Conservation (phyloP, 2,329 filamentous ascomycete genomes). For the Periconia macrospinosa region DNA sequence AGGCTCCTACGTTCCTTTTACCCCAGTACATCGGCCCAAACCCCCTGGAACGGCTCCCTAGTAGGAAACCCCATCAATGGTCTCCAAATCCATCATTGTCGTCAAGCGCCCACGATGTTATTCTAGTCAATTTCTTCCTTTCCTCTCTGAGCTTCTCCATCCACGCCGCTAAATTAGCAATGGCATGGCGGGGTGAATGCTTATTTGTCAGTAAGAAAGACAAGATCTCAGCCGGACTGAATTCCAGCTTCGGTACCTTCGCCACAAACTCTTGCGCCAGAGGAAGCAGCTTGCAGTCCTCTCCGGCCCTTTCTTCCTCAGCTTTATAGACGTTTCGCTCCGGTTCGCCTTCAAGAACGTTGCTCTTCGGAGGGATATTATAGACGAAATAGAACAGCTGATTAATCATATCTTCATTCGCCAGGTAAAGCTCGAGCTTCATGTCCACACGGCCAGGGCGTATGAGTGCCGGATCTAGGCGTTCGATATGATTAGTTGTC, state of each 20-base stretch:
- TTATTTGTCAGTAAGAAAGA: conserved; percentile 18
- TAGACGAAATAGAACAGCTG: conserved; percentile 17
- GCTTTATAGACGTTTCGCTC: conserved; percentile 1
- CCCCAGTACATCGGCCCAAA: conserved; percentile 7
- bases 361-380: background rate
- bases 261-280: conserved; percentile 16
- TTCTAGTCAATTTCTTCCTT: conserved; percentile 14
- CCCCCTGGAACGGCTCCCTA: background rate
- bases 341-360: conserved; percentile 1
- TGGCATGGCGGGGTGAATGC: conserved; percentile 13
- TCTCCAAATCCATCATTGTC: background rate
- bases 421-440: conserved; percentile 58
- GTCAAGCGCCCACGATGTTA: conserved; percentile 12
- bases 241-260: conserved; percentile 14
- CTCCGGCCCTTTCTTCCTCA: conserved; percentile 5
- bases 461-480: conserved; percentile 71
- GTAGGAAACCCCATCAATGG: conserved; percentile 1
- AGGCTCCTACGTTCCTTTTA: conserved; percentile 7
- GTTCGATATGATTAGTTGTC: conserved; percentile 75
- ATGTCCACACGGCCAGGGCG: conserved; percentile 70
- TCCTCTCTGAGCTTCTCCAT: conserved; percentile 13
- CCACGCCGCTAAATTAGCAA: conserved; percentile 14
- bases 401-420: conserved; percentile 16
- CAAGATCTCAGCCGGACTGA: conserved; percentile 18
- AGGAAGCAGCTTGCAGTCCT: conserved; percentile 10